A percentile compares a stretch with the other conserved stretches of the same genome.
Evolutionary conservation across 345 rosid genomes (phyloP).

Genomic region (Bruguiera parviflora): DNA sequence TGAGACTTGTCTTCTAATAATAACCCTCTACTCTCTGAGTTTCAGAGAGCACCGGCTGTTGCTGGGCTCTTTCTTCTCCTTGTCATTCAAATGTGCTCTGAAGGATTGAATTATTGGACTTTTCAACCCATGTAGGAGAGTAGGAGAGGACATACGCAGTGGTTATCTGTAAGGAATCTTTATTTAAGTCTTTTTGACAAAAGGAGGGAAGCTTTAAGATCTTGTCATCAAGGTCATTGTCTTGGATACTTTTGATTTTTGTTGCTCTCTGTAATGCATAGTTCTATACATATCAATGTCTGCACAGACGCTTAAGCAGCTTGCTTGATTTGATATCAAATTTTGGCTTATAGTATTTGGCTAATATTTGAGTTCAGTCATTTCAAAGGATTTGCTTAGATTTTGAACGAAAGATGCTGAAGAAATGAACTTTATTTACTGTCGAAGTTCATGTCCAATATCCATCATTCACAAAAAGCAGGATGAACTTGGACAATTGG

Average conservation of each 20-base stretch:
- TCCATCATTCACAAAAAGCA: too few relatives aligned
- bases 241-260: background rate
- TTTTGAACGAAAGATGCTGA: too few relatives aligned
- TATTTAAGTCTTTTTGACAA: background rate
- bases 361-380: too few relatives aligned
- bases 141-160: slow-evolving; percentile 5
- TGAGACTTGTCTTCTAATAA: too few relatives aligned
- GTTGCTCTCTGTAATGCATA: background rate
- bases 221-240: background rate
- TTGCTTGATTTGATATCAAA: background rate
- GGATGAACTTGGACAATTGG: too few relatives aligned
- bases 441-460: too few relatives aligned
- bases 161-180: slow-evolving; percentile 32
- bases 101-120: slow-evolving; percentile 20
- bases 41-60: background rate
- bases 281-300: background rate
- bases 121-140: slow-evolving; percentile 15
- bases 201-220: slow-evolving; percentile 8
- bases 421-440: too few relatives aligned
- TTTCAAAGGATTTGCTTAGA: too few relatives aligned
- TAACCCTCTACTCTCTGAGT: background rate
- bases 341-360: too few relatives aligned
- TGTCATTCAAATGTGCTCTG: slow-evolving; percentile 32
- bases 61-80: slow-evolving; percentile 22
- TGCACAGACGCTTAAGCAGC: background rate